Evolutionary conservation across 208 protist species (phyloP).

Genomic region (Trypanosoma caninum): DNA sequence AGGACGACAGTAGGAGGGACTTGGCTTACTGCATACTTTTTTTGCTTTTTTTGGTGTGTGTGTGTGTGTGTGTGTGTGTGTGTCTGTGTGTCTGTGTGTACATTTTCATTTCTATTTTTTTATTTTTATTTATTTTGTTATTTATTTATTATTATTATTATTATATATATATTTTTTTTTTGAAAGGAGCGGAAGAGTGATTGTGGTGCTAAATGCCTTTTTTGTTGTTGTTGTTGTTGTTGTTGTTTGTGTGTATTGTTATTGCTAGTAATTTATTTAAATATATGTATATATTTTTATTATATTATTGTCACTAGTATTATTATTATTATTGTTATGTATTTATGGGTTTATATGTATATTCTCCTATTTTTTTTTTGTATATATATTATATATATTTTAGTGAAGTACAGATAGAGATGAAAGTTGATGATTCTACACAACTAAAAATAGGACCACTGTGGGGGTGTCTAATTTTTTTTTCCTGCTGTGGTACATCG

Average conservation of each 20-base stretch:
- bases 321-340: slow-evolving; percentile 8
- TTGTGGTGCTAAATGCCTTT: too few species aligned
- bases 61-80: too few species aligned
- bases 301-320: slow-evolving; percentile 2
- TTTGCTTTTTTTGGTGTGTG: too few species aligned
- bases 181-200: too few species aligned
- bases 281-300: not conserved
- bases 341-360: not conserved
- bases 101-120: too few species aligned
- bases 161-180: too few species aligned
- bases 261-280: too few species aligned
- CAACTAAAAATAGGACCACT: slow-evolving; percentile 17
- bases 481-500: slow-evolving; percentile 43
- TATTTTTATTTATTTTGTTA: too few species aligned
- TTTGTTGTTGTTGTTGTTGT: too few species aligned
- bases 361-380: slow-evolving; percentile 14
- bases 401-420: not conserved
- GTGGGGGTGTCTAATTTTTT: slow-evolving; percentile 63
- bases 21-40: slow-evolving; percentile 13
- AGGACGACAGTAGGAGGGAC: not conserved
- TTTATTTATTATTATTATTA: too few species aligned
- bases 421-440: not conserved
- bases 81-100: too few species aligned
- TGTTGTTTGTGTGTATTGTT: too few species aligned
- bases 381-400: slow-evolving; percentile 1